phyloP scores from a whole-genome alignment of 2,329 filamentous ascomycete genomes.

The Orbilia quercus region DNA sequence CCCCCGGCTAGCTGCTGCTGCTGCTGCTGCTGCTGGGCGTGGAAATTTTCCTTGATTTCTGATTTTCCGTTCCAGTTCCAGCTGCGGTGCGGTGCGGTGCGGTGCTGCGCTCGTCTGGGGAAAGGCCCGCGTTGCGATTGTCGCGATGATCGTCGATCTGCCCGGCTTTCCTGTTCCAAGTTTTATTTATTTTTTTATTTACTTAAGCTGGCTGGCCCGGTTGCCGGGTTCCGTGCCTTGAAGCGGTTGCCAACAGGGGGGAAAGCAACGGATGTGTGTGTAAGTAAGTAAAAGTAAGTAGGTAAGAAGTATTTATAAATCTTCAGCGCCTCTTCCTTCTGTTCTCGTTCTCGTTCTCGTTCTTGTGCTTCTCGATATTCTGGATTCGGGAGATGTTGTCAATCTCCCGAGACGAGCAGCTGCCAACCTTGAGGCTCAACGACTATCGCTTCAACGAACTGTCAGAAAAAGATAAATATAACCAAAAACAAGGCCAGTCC shows the following conservation, averaged over 20 bases:
- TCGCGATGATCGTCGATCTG: constrained; percentile 40
- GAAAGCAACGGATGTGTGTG: too few species aligned
- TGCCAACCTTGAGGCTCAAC: too few species aligned
- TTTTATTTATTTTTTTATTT: background rate
- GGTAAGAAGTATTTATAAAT: too few species aligned
- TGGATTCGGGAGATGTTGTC: constrained; percentile 1
- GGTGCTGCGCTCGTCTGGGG: background rate
- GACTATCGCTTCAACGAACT: background rate
- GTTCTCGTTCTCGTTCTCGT: background rate
- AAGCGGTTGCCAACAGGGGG: too few species aligned
- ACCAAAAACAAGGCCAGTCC: too few species aligned
- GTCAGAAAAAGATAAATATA: background rate
- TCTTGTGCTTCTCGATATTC: background rate
- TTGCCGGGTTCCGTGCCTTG: constrained; percentile 9
- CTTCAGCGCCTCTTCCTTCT: background rate
- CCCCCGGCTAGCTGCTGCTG: too few species aligned
- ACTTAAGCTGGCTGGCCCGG: constrained; percentile 2
- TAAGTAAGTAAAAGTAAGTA: too few species aligned
- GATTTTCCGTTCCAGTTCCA: constrained; percentile 2
- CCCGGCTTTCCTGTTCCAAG: constrained; percentile 11
- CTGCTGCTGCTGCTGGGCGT: too few species aligned
- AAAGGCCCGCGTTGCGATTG: constrained; percentile 17
- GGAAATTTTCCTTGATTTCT: background rate
- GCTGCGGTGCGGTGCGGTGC: too few species aligned
- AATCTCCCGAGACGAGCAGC: constrained; percentile 22